A percentile compares a stretch with the other conserved stretches of the same genome.
Evolutionary conservation across 805 yeast genomes (phyloP).

Genomic region (Pichia cabralensis): DNA sequence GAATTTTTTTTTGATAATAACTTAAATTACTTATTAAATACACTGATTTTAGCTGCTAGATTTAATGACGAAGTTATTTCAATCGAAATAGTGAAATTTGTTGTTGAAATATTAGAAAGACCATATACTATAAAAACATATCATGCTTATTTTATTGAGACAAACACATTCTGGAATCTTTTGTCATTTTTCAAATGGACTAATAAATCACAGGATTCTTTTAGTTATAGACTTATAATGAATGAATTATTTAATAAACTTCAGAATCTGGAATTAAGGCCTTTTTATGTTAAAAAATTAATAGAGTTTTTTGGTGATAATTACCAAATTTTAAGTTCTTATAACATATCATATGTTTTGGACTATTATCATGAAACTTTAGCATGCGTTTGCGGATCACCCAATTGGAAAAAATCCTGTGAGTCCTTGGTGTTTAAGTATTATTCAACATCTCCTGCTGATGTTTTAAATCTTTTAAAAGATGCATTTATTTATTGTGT

Average conservation of each 20-base stretch:
- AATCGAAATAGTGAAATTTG: slow-evolving; percentile 12
- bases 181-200: slow-evolving; percentile 4
- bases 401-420: slow-evolving; percentile 43
- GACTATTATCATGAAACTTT: slow-evolving; percentile 37
- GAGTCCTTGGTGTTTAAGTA: slow-evolving; percentile 33
- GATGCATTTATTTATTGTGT: slow-evolving; percentile 12
- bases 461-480: slow-evolving; percentile 14
- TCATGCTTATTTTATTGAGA: slow-evolving; percentile 8
- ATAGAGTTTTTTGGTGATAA: slow-evolving; percentile 14
- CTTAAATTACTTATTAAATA: slow-evolving; percentile 10
- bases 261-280: slow-evolving; percentile 8
- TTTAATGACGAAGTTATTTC: slow-evolving; percentile 5
- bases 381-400: slow-evolving; percentile 42
- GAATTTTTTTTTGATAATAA: slow-evolving; percentile 13
- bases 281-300: slow-evolving; percentile 7
- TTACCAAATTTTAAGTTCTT: slow-evolving; percentile 10
- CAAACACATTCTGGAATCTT: slow-evolving; percentile 10
- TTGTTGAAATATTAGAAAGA: slow-evolving; percentile 9
- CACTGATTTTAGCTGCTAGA: slow-evolving; percentile 9
- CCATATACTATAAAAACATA: slow-evolving; percentile 8
- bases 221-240: slow-evolving; percentile 2
- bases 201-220: neutral
- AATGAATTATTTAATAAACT: slow-evolving; percentile 15
- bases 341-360: slow-evolving; percentile 30
- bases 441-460: slow-evolving; percentile 24